Base-by-base conservation (phyloP, 1,284 basidiomycete genomes). In the Rhodotorula glutinis region DNA sequence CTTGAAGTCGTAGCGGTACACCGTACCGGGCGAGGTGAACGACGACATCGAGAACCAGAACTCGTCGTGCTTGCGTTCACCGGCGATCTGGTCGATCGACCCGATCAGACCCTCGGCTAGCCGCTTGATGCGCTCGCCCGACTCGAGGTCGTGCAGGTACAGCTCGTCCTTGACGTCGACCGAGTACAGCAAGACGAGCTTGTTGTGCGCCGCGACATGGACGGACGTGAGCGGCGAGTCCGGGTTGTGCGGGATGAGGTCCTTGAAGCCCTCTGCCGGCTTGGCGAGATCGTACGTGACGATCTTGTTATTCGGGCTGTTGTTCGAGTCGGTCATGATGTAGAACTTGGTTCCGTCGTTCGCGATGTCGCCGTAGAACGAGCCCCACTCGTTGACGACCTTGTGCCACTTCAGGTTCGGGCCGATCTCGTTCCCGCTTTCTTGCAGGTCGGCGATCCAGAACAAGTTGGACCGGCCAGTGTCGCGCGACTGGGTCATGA, bases 151-250 rank as follows among this genome's bases (percentile, higher is more conserved):
- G 79, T 88, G 87, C 62, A 92, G 78, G 78, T 90, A 90, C 47
- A 92, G 81, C 78, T 91, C 88, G 76, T 92, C 89, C 73, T 88
- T 89, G 75, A 91, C 90, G 74, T 92, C 88, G 66, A 86, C 83
- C 74, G 88, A 88, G 81, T 90, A 91, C 56, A 84, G 80, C 21
- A 89, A 76, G 14, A 84, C 83, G 55, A 91, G 82, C 61, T 84
- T 82, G 77, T 88, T 83, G 25, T 83, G 77, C 66, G 84, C 83
- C 29, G 90, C 80, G 29, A 85, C 80, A 40, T 77, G 76, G 29
- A 85, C 82, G 53, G 83, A 81, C 44, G 82, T 82, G 11, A 92
- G 80, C 27, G 88, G 86, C 51, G 86, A 83, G 61, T 84, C 82
- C 23, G 75, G 70, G 76, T 87, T 83, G 78, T 92, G 89, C 0